Evolutionary conservation across 768 basidiomycete species (phyloP), one percentile per base, ranked within the genome.

Genomic region (Termitomyces titanicus): DNA sequence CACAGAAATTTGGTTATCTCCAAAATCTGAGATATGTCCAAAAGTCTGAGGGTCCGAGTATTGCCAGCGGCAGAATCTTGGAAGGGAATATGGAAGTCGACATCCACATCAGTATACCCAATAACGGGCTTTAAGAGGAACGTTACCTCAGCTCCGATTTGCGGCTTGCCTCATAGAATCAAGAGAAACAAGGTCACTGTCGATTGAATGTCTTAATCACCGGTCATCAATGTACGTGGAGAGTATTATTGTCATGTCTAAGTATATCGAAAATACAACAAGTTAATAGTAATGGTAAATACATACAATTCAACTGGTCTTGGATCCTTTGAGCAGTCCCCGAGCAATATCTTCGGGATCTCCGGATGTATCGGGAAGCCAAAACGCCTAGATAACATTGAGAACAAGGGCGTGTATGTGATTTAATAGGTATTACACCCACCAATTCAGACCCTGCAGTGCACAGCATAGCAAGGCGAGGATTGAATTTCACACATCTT

Each of bases 401-500:
- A 51, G 43, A 49, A 56, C 11, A 18, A 46, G 53, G 4, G 46
- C 54, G 31, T 5, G 6, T 27, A 8, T 40, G 20, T 24, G 48
- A 31, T n/a, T 44, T 54, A 44, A 47, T 24, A 59, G 38, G 59
- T 50, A 17, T n/a, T n/a, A n/a, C n/a, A 70, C 79, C 60, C 61
- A 94, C 95, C 74, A 97, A 67, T 66, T 95, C 92, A 56, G 82
- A 77, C 17, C 93, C 92, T 25, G 91, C 92, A 11, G 83, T 84
- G 55, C 82, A 85, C 78, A 98, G 79, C 93, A 98, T 96, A 29
- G 88, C 87, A 56, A 82, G 79, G 54, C 91, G 82, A 8, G 95
- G 94, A 67, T 97, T 98, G 68, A 95, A 96, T 63, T 78, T 83
- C 2, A 97, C 90, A 55, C 92, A 94, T 66, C 97, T 77, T 22